These are phyloP conservation scores for Talaromyces sp. DNA, from an alignment of 2,329 filamentous ascomycete genomes.

Conservation along the genomic window DNA sequence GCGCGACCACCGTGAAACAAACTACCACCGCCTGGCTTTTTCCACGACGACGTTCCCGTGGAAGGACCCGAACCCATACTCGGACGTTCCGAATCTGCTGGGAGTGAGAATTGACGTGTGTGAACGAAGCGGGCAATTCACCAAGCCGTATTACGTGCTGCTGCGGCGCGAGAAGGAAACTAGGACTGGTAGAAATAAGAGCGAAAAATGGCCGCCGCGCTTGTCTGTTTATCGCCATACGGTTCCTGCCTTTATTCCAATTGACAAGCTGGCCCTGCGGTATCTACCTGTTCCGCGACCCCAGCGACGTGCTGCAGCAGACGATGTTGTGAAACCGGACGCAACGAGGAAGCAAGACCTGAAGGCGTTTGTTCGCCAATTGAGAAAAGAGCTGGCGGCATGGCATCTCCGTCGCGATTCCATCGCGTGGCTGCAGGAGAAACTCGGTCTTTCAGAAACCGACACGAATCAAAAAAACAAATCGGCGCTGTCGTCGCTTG, in stretches of 20 bases:
- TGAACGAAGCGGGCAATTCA: slow-evolving; percentile 32
- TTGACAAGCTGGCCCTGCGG: slow-evolving; percentile 30
- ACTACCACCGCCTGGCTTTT: slow-evolving; percentile 41
- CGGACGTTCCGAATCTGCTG: slow-evolving; percentile 25
- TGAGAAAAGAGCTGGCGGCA: slow-evolving; percentile 36
- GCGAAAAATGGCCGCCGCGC: not conserved
- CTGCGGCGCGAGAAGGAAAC: slow-evolving; percentile 18
- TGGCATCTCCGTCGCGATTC: slow-evolving; percentile 38
- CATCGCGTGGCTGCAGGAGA: slow-evolving; percentile 28
- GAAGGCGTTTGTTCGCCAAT: slow-evolving; percentile 28
- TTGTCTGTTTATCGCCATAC: slow-evolving; percentile 39
- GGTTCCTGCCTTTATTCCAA: slow-evolving; percentile 39
- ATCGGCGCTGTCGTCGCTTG: slow-evolving; percentile 28
- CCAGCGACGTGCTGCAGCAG: not conserved
- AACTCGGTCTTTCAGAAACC: slow-evolving; percentile 21
- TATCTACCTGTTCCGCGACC: slow-evolving; percentile 25
- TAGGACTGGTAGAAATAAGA: slow-evolving; percentile 14
- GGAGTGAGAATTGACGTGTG: slow-evolving; percentile 40
- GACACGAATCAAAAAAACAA: not conserved
- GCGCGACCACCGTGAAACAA: slow-evolving; percentile 28
- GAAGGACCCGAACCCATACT: slow-evolving; percentile 35
- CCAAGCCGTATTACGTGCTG: slow-evolving; percentile 40
- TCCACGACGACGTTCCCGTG: slow-evolving; percentile 43
- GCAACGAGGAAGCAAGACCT: slow-evolving; percentile 31
- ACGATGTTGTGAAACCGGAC: slow-evolving; percentile 13